Evolutionary conservation across 2,329 filamentous ascomycete genomes (phyloP).

Genomic region (Lojkania enalia): DNA sequence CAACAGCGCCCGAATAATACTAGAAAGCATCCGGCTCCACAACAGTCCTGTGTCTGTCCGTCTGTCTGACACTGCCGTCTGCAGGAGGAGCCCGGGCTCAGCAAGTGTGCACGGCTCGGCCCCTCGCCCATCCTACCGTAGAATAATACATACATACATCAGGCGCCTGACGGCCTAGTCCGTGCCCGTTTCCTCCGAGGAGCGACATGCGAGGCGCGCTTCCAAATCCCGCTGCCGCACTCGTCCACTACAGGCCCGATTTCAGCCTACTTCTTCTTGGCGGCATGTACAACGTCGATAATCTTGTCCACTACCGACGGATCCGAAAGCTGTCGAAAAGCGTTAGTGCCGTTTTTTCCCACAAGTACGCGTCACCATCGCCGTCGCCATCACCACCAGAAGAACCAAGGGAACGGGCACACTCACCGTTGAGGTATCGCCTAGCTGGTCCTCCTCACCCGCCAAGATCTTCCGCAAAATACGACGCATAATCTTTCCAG

Average conservation of each 20-base stretch:
- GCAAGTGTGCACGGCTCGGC: too few species aligned
- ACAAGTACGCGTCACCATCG: constrained; percentile 35
- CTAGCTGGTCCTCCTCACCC: constrained; percentile 94
- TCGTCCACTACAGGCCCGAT: constrained; percentile 8
- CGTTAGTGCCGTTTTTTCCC: constrained; percentile 30
- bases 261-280: constrained; percentile 49
- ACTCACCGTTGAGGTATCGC: constrained; percentile 87
- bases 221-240: constrained; percentile 8
- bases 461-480: constrained; percentile 97
- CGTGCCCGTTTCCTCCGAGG: background rate
- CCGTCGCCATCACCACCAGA: constrained; percentile 10
- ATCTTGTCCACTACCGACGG: constrained; percentile 88
- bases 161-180: background rate
- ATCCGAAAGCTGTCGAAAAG: constrained; percentile 71
- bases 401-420: constrained; percentile 2
- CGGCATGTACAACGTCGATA: constrained; percentile 75
- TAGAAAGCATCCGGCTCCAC: too few species aligned
- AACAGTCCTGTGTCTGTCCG: too few species aligned
- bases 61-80: too few species aligned
- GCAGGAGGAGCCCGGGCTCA: too few species aligned
- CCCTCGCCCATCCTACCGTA: background rate
- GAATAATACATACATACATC: background rate
- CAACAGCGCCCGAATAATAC: too few species aligned
- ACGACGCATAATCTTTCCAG: constrained; percentile 98
- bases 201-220: background rate